Conservation (phyloP, 1,139 yeast species). For the Yamadazyma triangularis region DNA sequence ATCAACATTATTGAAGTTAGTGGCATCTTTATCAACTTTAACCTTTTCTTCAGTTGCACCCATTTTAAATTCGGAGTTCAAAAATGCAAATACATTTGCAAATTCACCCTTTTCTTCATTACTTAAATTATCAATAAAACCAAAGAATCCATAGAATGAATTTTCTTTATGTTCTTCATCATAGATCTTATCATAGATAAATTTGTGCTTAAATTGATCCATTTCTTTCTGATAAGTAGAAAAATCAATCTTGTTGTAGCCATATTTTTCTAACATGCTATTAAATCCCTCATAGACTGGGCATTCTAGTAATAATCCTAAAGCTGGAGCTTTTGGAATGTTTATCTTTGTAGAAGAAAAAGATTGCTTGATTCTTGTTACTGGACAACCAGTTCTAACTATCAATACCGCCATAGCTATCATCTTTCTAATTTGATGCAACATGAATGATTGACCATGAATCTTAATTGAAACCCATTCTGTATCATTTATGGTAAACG, state of each 20-base stretch:
- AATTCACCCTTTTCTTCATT: conserved; percentile 19
- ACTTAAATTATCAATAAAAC: conserved; percentile 76
- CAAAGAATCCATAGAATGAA: conserved; percentile 83
- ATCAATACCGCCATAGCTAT: conserved; percentile 90
- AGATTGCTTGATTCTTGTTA: conserved; percentile 70
- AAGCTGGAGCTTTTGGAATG: conserved; percentile 96
- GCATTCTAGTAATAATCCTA: conserved; percentile 83
- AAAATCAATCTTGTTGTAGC: conserved; percentile 76
- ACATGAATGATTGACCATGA: conserved; percentile 98
- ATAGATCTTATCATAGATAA: conserved; percentile 88
- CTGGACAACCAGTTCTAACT: conserved; percentile 82
- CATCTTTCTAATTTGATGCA: conserved; percentile 97
- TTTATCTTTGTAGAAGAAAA: conserved; percentile 72
- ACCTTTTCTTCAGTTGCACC: conserved; percentile 18
- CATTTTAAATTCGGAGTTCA: conserved; percentile 51
- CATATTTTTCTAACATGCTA: conserved; percentile 63
- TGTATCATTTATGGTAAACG: conserved; percentile 86
- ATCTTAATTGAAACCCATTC: conserved; percentile 96
- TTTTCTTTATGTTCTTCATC: conserved; percentile 85
- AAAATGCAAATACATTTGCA: conserved; percentile 58
- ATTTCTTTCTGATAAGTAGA: conserved; percentile 63
- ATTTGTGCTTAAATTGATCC: conserved; percentile 82
- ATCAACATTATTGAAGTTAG: conserved; percentile 15
- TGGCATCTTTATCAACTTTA: conserved; percentile 4
- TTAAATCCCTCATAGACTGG: conserved; percentile 92